Conservation (phyloP, 495 filamentous ascomycete genomes). For the Peziza echinospora region DNA sequence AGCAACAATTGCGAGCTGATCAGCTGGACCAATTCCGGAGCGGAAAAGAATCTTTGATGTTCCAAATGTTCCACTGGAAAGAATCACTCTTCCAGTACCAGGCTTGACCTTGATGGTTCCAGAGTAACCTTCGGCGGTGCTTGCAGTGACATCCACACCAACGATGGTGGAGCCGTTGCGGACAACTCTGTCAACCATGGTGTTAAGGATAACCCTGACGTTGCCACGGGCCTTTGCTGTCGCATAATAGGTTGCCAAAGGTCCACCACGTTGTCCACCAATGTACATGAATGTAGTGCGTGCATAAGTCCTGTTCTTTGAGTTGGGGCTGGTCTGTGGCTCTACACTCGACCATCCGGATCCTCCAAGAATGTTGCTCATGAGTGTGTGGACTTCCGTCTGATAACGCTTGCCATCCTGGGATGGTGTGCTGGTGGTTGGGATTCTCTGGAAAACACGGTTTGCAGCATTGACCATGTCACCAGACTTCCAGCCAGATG, state of each 20-base stretch:
- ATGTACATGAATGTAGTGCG: conserved; percentile 50
- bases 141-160: conserved; percentile 44
- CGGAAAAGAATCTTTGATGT: conserved; percentile 49
- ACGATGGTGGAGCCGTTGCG: conserved; percentile 38
- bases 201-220: conserved; percentile 45
- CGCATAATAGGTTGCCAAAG: conserved; percentile 51
- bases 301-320: conserved; percentile 45
- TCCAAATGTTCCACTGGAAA: conserved; percentile 50
- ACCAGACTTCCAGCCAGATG: conserved; percentile 43
- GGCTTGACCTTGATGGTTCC: conserved; percentile 39
- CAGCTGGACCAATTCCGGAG: conserved; percentile 42
- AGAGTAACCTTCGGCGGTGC: conserved; percentile 30
- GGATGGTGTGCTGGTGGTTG: conserved; percentile 45
- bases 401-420: conserved; percentile 46
- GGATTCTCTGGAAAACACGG: conserved; percentile 45
- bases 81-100: conserved; percentile 40
- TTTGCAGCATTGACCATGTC: conserved; percentile 37
- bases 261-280: conserved; percentile 45
- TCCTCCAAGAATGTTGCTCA: conserved; percentile 25
- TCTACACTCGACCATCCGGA: conserved; percentile 41
- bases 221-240: conserved; percentile 36
- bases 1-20: conserved; percentile 36
- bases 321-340: conserved; percentile 35
- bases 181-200: conserved; percentile 41
- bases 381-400: conserved; percentile 33